Conservation (phyloP, 805 yeast genomes). For the Myxozyma udenii region DNA sequence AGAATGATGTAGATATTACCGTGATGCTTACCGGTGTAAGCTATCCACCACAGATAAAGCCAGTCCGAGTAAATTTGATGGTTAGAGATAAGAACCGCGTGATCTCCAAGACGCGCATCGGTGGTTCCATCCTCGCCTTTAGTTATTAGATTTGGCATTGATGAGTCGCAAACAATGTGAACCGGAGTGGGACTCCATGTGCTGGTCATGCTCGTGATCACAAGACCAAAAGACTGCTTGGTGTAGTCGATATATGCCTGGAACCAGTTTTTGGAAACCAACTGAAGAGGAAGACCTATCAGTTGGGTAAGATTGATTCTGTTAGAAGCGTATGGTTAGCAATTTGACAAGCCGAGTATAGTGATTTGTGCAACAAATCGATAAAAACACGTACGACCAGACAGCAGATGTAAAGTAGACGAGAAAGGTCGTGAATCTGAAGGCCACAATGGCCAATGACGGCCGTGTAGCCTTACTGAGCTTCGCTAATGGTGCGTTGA, state of each 20-base stretch:
- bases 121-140: conserved; percentile 28
- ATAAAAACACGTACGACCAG: conserved; percentile 12
- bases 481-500: too few relatives aligned
- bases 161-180: conserved; percentile 34
- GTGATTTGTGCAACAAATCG: too few relatives aligned
- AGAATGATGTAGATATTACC: conserved; percentile 69
- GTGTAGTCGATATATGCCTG: conserved; percentile 37
- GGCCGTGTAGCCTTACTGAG: conserved; percentile 8
- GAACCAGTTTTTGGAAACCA: conserved; percentile 31
- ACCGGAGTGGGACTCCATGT: conserved; percentile 35
- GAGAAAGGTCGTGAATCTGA: conserved; percentile 16
- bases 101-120: conserved; percentile 43
- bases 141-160: conserved; percentile 32
- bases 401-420: conserved; percentile 24
- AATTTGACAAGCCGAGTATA: background rate
- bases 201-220: conserved; percentile 35
- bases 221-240: conserved; percentile 37
- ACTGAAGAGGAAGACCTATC: conserved; percentile 36
- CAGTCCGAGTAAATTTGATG: conserved; percentile 95
- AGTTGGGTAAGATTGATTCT: conserved; percentile 28
- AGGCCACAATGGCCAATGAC: conserved; percentile 16
- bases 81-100: conserved; percentile 72
- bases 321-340: background rate
- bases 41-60: conserved; percentile 84
- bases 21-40: conserved; percentile 63